Percentiles rank a stretch among this genome's conserved stretches.
These are phyloP conservation scores for Sugiyamaella japonica DNA, from an alignment of 1,139 yeast species.

Conservation along the genomic window DNA sequence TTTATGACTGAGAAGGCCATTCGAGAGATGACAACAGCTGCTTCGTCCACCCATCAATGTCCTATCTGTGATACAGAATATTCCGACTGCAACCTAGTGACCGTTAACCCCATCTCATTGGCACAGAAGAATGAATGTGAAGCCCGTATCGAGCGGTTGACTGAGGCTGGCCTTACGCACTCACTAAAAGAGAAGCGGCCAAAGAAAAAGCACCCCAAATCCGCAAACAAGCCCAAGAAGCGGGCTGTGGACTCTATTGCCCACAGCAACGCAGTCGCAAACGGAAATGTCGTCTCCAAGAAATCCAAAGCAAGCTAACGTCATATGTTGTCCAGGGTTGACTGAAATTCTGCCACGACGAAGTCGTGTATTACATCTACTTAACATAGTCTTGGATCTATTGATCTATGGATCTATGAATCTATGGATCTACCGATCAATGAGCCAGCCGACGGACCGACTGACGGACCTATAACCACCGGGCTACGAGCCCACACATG, in stretches of 20 bases:
- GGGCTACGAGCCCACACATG: neutral
- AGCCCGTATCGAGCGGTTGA: constrained; percentile 43
- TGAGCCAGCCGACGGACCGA: too few species aligned
- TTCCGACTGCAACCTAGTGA: constrained; percentile 40
- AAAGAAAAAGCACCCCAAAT: constrained; percentile 28
- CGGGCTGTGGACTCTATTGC: neutral
- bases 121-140: constrained; percentile 37
- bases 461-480: neutral
- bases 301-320: constrained; percentile 10
- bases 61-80: constrained; percentile 45
- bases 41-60: constrained; percentile 34
- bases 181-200: constrained; percentile 46
- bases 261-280: neutral
- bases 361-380: too few species aligned
- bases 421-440: too few species aligned
- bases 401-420: too few species aligned
- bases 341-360: too few species aligned
- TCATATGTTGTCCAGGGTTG: too few species aligned
- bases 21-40: constrained; percentile 31
- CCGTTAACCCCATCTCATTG: constrained; percentile 41
- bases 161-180: constrained; percentile 47
- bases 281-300: neutral
- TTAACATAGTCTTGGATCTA: too few species aligned
- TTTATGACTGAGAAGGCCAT: constrained; percentile 48
- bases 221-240: constrained; percentile 1